phyloP scores from a whole-genome alignment of 768 basidiomycete species.

The Lactarius deliciosus region DNA sequence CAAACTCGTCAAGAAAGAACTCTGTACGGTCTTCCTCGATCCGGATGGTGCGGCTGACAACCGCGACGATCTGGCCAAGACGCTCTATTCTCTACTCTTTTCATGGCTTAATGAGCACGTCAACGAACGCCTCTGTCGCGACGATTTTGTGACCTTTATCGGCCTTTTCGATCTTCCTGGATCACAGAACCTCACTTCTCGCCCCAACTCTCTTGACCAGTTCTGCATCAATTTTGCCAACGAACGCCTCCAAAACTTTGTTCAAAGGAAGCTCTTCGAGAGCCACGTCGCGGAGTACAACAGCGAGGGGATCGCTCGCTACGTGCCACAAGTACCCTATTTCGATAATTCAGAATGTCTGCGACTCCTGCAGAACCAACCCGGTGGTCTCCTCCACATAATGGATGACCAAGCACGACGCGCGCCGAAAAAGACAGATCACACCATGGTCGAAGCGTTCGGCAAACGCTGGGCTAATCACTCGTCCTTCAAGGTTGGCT shows the following conservation, averaged over 20 bases:
- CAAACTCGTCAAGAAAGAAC: slow-evolving; percentile 89
- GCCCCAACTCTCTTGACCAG: slow-evolving; percentile 92
- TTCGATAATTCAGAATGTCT: slow-evolving; percentile 92
- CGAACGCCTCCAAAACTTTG: slow-evolving; percentile 84
- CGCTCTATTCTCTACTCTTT: slow-evolving; percentile 91
- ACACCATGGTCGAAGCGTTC: slow-evolving; percentile 93
- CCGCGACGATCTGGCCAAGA: slow-evolving; percentile 90
- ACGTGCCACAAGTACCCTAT: slow-evolving; percentile 70
- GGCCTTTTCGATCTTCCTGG: slow-evolving; percentile 94
- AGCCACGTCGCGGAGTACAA: slow-evolving; percentile 79
- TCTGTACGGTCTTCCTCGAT: slow-evolving; percentile 96
- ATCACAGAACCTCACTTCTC: slow-evolving; percentile 82
- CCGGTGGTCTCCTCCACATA: slow-evolving; percentile 92
- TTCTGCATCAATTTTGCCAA: slow-evolving; percentile 97
- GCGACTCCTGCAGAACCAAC: slow-evolving; percentile 78
- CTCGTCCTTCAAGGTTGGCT: slow-evolving; percentile 82
- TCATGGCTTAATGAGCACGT: slow-evolving; percentile 96
- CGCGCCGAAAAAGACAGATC: slow-evolving; percentile 86
- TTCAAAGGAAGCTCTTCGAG: slow-evolving; percentile 79
- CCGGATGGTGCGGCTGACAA: slow-evolving; percentile 92
- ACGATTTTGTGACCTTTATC: slow-evolving; percentile 90
- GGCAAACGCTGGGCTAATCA: slow-evolving; percentile 94
- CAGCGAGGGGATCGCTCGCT: slow-evolving; percentile 71
- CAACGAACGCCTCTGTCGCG: slow-evolving; percentile 91
- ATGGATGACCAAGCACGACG: slow-evolving; percentile 95